phyloP scores from a whole-genome alignment of 2,329 filamentous ascomycete species.

The Sclerotinia nivalis region DNA sequence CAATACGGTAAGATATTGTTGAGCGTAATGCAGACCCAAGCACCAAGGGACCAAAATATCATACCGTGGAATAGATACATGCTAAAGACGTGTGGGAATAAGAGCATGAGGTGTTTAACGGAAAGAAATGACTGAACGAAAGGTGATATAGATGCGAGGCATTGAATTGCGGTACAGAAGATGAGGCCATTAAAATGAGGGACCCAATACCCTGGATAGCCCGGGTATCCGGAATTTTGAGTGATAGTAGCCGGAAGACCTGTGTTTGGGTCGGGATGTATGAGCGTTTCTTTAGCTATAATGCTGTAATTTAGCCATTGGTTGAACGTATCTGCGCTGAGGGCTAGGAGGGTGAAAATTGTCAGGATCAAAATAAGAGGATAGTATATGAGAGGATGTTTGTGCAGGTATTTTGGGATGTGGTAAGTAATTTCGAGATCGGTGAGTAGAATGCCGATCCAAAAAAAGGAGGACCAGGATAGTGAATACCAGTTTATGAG shows the following conservation, averaged over 20 bases:
- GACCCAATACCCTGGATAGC: slow-evolving; percentile 47
- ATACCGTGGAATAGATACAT: slow-evolving; percentile 51
- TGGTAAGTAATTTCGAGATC: slow-evolving; percentile 51
- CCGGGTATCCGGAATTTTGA: slow-evolving; percentile 32
- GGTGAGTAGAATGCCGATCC: slow-evolving; percentile 48
- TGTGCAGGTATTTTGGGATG: slow-evolving; percentile 45
- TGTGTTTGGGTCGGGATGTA: slow-evolving; percentile 46
- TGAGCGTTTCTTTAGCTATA: slow-evolving; percentile 44
- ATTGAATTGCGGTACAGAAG: slow-evolving; percentile 43
- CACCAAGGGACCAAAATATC: slow-evolving; percentile 40
- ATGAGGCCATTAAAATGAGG: slow-evolving; percentile 48
- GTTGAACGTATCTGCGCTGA: slow-evolving; percentile 26
- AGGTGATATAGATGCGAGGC: slow-evolving; percentile 42
- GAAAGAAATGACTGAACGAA: slow-evolving; percentile 47
- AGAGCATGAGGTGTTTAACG: slow-evolving; percentile 43
- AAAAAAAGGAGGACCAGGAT: slow-evolving; percentile 50
- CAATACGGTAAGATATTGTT: slow-evolving; percentile 35
- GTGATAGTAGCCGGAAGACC: slow-evolving; percentile 44
- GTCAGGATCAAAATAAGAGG: slow-evolving; percentile 41
- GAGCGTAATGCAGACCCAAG: slow-evolving; percentile 33
- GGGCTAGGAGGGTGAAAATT: slow-evolving; percentile 34
- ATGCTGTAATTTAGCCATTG: slow-evolving; percentile 27
- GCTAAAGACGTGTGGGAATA: slow-evolving; percentile 52
- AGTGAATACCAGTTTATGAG: slow-evolving; percentile 50
- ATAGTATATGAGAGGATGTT: slow-evolving; percentile 43